Percentiles rank a stretch among this genome's conserved stretches.
phyloP scores from a whole-genome alignment of 1,284 basidiomycete species.

The Apiotrichum gracile region DNA sequence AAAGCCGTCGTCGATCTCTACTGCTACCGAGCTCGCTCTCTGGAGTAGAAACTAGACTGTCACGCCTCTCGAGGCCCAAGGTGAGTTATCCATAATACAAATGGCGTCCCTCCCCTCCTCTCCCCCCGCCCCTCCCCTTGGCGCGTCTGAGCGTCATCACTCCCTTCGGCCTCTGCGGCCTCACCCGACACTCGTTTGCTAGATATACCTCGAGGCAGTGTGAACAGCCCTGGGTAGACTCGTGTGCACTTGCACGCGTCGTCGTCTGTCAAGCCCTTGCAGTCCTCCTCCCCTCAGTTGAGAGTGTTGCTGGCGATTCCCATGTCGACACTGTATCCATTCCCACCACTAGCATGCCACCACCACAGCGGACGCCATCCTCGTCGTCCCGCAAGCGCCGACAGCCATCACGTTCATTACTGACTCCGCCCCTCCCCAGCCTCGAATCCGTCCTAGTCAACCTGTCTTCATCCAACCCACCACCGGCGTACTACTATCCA shows the following conservation, averaged over 20 bases:
- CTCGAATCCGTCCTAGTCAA: conserved; percentile 20
- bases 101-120: no score
- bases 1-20: not conserved
- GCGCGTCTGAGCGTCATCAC: no score
- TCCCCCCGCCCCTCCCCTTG: no score
- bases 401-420: conserved; percentile 5
- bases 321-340: not conserved
- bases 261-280: no score
- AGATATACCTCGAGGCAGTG: no score
- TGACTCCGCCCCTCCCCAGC: conserved; percentile 15
- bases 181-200: no score
- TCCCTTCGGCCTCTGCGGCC: no score
- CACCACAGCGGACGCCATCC: not conserved
- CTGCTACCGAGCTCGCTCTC: not conserved
- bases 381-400: conserved; percentile 1
- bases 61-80: not conserved
- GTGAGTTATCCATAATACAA: not conserved
- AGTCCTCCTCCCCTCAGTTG: no score
- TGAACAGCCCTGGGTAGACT: no score
- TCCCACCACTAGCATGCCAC: not conserved
- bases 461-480: conserved; percentile 28
- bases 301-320: no score
- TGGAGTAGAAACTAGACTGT: not conserved
- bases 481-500: no score
- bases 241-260: no score